Base-by-base conservation (phyloP, 1,139 yeast species). In the Sporopachydermia cereana region DNA sequence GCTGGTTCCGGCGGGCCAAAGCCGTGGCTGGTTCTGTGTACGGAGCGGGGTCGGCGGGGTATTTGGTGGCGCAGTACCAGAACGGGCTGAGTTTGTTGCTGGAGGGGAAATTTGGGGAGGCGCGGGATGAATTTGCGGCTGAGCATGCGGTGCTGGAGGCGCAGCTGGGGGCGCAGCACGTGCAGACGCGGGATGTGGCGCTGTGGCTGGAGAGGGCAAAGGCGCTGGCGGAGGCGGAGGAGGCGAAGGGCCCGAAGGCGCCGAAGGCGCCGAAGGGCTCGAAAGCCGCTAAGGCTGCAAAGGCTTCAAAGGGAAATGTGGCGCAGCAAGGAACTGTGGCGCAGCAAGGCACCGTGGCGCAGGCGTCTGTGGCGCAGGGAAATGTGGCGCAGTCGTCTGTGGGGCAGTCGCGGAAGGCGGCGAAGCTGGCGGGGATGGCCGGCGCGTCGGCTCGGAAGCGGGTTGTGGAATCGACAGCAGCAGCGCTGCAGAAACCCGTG, bases 61-160 rank as follows among this genome's bases (percentile, higher is more conserved):
- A 79, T 34, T 89, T 76, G 27, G 67, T 76, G 51, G 64, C 78
- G 49, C 69, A 72, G 54, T 81, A 74, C 67, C 82, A 85, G 57
- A 71, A 74, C 47, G 89, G 85, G 22, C 83, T 82, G 59, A 64
- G 77, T 41, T 71, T 77, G 45, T 71, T 84, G 42, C 66, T 74
- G 46, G 57, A 65, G 22, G 72, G 74, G 44, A 76, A 78, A 47
- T 69, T 74, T 53, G 68, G 69, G 46, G 77, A 71, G 21, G 77
- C 94, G 0, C 60, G 71, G 43, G 74, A 69, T 34, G 71, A 72
- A 50, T 76, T 78, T 58, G 63, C 69, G 27, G 63, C 58, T 44
- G 73, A 86, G 41, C 71, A 72, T 53, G 70, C 67, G 23, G 69
- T 77, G 24, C 78, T 81, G 66, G 67, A 68, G 52, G 68, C 68